phyloP scores from a whole-genome alignment of 192 early-diverging fungal genomes.

The Dimargaris xerosporica region DNA sequence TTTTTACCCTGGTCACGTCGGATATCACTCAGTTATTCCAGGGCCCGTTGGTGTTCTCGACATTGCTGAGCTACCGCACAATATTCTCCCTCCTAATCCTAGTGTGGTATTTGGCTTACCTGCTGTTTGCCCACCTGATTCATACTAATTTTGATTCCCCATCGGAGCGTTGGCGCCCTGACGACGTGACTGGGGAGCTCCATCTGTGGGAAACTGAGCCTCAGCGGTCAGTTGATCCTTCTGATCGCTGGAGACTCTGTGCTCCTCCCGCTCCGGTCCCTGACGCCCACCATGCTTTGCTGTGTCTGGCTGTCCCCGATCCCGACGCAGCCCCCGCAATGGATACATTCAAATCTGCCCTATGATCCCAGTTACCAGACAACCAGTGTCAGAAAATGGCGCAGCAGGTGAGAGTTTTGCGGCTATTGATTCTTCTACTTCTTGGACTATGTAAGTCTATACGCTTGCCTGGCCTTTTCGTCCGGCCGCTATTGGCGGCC shows the following conservation, averaged over 20 bases:
- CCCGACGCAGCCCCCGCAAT: background rate
- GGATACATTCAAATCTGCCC: background rate
- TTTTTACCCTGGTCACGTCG: background rate
- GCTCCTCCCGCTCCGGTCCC: background rate
- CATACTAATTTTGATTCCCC: constrained; percentile 1
- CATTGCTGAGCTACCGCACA: background rate
- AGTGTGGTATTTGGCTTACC: background rate
- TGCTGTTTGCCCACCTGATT: background rate
- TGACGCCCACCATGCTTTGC: background rate
- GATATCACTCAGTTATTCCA: background rate
- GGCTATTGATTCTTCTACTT: no score
- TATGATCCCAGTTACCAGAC: no score
- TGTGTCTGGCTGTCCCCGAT: background rate
- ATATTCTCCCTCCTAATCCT: background rate
- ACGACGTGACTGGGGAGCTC: background rate
- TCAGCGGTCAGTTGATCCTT: background rate
- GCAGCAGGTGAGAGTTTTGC: no score
- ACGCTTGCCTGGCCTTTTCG: no score
- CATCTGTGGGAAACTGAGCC: background rate
- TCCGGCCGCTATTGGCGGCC: no score
- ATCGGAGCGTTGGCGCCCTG: background rate
- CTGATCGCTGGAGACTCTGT: background rate
- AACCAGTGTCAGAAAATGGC: no score
- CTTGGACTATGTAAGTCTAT: no score
- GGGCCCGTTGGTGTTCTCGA: background rate